Percentiles rank a stretch among this genome's conserved stretches.
These are phyloP conservation scores for Syzygium oleosum DNA, from an alignment of 345 rosid genomes.

Conservation along the genomic window DNA sequence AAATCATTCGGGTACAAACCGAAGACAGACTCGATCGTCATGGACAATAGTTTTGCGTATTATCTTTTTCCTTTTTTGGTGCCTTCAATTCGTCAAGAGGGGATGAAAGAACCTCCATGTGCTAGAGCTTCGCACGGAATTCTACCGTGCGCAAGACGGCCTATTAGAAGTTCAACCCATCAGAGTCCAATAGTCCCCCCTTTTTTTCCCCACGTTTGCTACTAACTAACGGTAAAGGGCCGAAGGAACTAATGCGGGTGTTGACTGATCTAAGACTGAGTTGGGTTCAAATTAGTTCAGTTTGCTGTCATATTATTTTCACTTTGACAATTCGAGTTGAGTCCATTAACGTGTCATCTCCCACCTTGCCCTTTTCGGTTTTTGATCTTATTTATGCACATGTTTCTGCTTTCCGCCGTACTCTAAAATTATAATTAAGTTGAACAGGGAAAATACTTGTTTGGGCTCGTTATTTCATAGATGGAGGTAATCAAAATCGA, in stretches of 20 bases:
- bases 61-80: background rate
- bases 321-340: background rate
- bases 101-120: background rate
- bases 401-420: background rate
- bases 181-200: too few species aligned
- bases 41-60: background rate
- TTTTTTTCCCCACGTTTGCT: too few species aligned
- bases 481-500: background rate
- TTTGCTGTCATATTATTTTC: background rate
- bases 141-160: background rate
- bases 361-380: background rate
- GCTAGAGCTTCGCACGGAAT: background rate
- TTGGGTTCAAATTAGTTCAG: background rate
- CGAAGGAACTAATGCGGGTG: too few species aligned
- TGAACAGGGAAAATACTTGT: background rate
- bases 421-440: too few species aligned
- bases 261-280: background rate
- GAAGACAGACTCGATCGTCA: background rate
- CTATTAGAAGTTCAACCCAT: background rate
- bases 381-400: background rate
- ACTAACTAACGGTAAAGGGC: too few species aligned
- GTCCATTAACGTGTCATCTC: background rate
- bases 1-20: constrained; percentile 8
- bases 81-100: background rate
- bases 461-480: background rate